A percentile compares a stretch with the other conserved stretches of the same genome.
Conservation (phyloP, 805 yeast species). For the Clavispora santaluciae region DNA sequence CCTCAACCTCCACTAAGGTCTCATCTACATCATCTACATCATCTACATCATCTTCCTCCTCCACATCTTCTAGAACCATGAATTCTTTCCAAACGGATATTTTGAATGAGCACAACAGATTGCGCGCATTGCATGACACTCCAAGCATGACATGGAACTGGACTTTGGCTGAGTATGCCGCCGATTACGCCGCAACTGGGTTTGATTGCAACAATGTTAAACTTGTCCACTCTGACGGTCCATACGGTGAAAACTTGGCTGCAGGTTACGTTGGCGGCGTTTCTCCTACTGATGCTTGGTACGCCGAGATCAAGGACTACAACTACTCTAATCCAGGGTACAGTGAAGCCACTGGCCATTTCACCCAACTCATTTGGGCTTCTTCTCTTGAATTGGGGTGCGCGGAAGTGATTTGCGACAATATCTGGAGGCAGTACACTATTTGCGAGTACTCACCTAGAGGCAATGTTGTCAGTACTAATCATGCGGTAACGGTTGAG, state of each 20-base stretch:
- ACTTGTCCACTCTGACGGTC: conserved; percentile 59
- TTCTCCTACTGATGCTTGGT: conserved; percentile 69
- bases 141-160: conserved; percentile 29
- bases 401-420: conserved; percentile 47
- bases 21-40: not conserved
- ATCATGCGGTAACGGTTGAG: conserved; percentile 25
- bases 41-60: conserved; percentile 2
- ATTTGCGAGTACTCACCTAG: conserved; percentile 62
- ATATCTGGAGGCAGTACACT: conserved; percentile 53
- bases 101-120: conserved; percentile 31
- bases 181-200: conserved; percentile 41
- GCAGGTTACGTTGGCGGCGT: conserved; percentile 56
- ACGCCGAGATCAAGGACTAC: conserved; percentile 56
- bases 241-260: conserved; percentile 76
- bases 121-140: conserved; percentile 34
- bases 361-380: conserved; percentile 75
- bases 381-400: conserved; percentile 60
- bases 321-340: conserved; percentile 49
- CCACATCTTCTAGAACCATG: conserved; percentile 6
- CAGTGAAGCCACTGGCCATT: conserved; percentile 62
- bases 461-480: conserved; percentile 46
- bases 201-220: conserved; percentile 56
- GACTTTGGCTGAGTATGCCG: conserved; percentile 30
- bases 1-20: not conserved
- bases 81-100: conserved; percentile 24